Evolutionary conservation across 768 basidiomycete genomes (phyloP).

Genomic region (Nevesoporus exiguus): DNA sequence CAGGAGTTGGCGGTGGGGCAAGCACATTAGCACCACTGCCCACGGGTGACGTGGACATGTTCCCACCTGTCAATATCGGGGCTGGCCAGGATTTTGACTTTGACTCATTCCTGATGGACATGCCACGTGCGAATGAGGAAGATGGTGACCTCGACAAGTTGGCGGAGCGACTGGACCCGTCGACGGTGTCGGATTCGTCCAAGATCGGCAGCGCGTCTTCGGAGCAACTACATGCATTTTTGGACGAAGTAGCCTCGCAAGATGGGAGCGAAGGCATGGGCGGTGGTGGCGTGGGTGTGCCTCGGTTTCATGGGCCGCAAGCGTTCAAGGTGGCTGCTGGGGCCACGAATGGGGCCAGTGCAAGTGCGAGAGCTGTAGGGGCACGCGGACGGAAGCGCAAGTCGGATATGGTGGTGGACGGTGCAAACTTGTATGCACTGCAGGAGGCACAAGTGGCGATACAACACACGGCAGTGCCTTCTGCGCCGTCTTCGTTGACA

Average conservation of each 20-base stretch:
- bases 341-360: not conserved
- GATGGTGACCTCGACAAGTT: slow-evolving; percentile 33
- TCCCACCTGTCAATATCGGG: slow-evolving; percentile 8
- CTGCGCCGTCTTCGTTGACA: slow-evolving; percentile 5
- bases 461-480: not conserved
- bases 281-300: not conserved
- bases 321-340: slow-evolving; percentile 7
- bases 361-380: not conserved
- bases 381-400: slow-evolving; percentile 38
- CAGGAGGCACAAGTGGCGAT: not conserved
- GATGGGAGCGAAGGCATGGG: slow-evolving; percentile 26
- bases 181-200: slow-evolving; percentile 27
- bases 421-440: not conserved
- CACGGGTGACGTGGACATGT: slow-evolving; percentile 17
- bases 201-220: slow-evolving; percentile 32
- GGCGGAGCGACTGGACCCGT: slow-evolving; percentile 32
- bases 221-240: slow-evolving; percentile 40
- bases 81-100: slow-evolving; percentile 34
- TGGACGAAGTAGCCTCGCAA: slow-evolving; percentile 41
- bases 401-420: slow-evolving; percentile 32
- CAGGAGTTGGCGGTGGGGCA: slow-evolving; percentile 12
- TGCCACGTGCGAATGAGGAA: slow-evolving; percentile 30
- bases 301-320: not conserved
- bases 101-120: slow-evolving; percentile 40
- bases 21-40: not conserved